Percentiles rank a stretch among this genome's conserved stretches.
These are phyloP conservation scores for Colletotrichum sp. DNA, from an alignment of 2,329 filamentous ascomycete species.

Conservation along the genomic window DNA sequence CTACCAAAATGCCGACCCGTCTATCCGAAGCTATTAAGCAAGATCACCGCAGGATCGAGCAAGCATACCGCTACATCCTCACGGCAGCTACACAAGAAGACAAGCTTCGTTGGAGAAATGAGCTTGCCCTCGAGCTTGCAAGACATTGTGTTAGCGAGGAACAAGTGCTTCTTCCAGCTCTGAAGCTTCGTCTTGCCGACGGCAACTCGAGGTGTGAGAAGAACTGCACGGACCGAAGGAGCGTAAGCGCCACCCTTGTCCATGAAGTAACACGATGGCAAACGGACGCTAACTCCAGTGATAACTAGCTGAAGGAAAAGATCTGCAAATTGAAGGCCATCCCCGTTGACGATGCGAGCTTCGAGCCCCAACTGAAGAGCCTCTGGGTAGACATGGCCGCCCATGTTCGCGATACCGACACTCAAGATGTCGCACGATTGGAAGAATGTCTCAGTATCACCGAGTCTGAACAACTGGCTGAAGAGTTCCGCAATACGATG, in stretches of 20 bases:
- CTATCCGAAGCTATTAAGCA: slow-evolving; percentile 15
- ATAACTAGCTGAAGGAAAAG: slow-evolving; percentile 11
- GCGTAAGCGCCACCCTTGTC: background rate
- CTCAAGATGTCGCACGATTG: slow-evolving; percentile 1
- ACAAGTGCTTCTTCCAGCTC: background rate
- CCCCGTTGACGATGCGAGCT: background rate
- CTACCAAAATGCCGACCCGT: background rate
- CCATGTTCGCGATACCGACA: slow-evolving; percentile 11
- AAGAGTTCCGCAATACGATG: slow-evolving; percentile 8
- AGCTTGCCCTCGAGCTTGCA: slow-evolving; percentile 14
- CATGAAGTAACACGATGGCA: background rate
- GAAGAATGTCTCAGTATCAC: slow-evolving; percentile 13
- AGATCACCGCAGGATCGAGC: slow-evolving; percentile 15
- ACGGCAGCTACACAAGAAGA: background rate
- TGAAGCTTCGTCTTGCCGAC: background rate
- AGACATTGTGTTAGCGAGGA: slow-evolving; percentile 18
- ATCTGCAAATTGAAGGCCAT: background rate
- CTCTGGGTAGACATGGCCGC: slow-evolving; percentile 6
- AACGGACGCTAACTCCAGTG: background rate
- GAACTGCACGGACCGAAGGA: background rate
- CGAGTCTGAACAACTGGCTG: slow-evolving; percentile 4
- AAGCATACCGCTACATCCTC: slow-evolving; percentile 10
- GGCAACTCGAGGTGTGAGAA: slow-evolving; percentile 1
- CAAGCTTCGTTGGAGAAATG: slow-evolving; percentile 10
- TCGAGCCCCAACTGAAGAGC: background rate